Percentiles rank a stretch among this genome's conserved stretches.
These are phyloP conservation scores for Heritiera fomes DNA, from an alignment of 345 rosid genomes.

Conservation along the genomic window DNA sequence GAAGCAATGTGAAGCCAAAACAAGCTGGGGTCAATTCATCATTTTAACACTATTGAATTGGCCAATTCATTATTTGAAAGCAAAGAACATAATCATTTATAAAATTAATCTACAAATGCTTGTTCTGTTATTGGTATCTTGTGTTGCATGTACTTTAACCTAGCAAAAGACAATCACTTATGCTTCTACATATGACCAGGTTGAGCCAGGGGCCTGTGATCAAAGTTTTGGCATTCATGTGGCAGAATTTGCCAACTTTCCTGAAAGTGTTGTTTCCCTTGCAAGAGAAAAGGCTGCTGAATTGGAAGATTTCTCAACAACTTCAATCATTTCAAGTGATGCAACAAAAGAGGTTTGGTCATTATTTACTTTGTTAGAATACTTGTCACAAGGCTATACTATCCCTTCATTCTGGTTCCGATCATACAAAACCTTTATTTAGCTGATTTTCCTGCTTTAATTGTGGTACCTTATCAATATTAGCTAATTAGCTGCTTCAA, in stretches of 20 bases:
- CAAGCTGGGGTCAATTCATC: not conserved
- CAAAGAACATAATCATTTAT: not conserved
- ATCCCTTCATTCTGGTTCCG: not conserved
- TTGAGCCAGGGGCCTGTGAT: conserved; percentile 94
- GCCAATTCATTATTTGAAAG: not conserved
- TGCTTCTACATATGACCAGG: conserved; percentile 40
- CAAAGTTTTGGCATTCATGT: conserved; percentile 99
- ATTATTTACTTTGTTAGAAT: not conserved
- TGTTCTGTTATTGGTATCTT: not conserved
- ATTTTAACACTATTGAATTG: not conserved
- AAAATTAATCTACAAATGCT: not conserved
- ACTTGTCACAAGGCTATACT: conserved; percentile 3
- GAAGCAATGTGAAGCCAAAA: not conserved
- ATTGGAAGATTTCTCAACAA: conserved; percentile 88
- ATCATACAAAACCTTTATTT: conserved; percentile 7
- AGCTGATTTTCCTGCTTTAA: not conserved
- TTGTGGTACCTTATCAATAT: not conserved
- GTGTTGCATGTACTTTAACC: not conserved
- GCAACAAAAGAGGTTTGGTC: conserved; percentile 43
- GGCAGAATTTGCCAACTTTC: conserved; percentile 96
- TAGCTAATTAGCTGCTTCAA: not conserved
- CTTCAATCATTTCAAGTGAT: conserved; percentile 47
- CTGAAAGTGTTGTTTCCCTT: conserved; percentile 86
- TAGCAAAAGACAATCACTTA: conserved; percentile 5
- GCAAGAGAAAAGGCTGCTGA: conserved; percentile 96